These are phyloP conservation scores for Ananas comosus DNA, from an alignment of 176 grass and related monocot genomes.

Conservation along the genomic window DNA sequence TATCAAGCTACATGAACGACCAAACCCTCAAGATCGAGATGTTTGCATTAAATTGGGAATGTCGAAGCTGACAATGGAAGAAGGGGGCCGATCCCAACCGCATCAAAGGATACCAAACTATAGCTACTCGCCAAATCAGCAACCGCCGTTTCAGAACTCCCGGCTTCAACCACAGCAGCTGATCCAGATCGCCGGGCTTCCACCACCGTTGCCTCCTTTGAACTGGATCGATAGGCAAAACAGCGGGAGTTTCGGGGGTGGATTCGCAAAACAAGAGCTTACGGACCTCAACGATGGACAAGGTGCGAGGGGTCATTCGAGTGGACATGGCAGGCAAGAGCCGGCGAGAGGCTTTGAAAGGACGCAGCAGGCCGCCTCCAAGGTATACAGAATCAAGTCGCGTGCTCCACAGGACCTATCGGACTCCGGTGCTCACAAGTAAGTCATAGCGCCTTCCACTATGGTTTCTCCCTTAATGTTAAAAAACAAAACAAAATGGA, in stretches of 20 bases:
- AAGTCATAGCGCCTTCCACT: too few relatives aligned
- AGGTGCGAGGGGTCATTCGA: neutral
- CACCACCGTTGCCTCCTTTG: constrained; percentile 59
- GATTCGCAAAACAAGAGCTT: constrained; percentile 29
- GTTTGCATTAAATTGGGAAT: constrained; percentile 35
- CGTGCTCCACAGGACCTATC: constrained; percentile 22
- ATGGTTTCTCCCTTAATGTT: too few relatives aligned
- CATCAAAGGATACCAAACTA: constrained; percentile 34
- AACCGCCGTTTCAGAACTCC: constrained; percentile 23
- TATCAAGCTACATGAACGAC: constrained; percentile 32
- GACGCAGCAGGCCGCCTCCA: constrained; percentile 36
- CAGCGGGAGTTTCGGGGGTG: constrained; percentile 13
- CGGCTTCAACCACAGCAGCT: constrained; percentile 31
- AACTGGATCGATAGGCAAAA: constrained; percentile 75
- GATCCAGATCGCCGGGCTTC: constrained; percentile 29
- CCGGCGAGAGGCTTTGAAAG: constrained; percentile 34
- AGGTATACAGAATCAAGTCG: constrained; percentile 49
- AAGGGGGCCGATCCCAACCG: constrained; percentile 32
- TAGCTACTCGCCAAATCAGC: constrained; percentile 27
- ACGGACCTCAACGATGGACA: constrained; percentile 20
- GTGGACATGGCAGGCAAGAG: constrained; percentile 30
- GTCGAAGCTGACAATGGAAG: constrained; percentile 52
- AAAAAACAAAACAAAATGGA: too few relatives aligned
- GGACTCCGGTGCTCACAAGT: constrained; percentile 18
- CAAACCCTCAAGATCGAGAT: constrained; percentile 34